Evolutionary conservation across 2,329 filamentous ascomycete genomes (phyloP).

Genomic region (Fusarium sp.): DNA sequence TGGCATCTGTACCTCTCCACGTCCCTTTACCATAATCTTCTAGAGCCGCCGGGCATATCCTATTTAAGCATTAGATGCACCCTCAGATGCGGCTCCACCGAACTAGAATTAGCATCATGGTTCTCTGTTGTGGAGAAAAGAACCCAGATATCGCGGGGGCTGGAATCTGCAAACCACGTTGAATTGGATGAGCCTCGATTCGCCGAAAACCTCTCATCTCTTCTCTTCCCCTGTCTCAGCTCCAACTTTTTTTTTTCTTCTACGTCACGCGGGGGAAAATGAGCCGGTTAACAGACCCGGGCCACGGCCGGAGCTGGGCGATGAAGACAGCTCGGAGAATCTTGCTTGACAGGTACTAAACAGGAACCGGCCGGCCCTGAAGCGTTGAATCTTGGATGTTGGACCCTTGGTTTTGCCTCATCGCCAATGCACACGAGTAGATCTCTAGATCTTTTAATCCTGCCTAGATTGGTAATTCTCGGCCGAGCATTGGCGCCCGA

Average conservation of each 20-base stretch:
- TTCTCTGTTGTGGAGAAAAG: slow-evolving; percentile 25
- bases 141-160: slow-evolving; percentile 19
- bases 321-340: slow-evolving; percentile 17
- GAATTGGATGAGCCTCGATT: slow-evolving; percentile 32
- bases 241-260: slow-evolving; percentile 23
- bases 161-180: slow-evolving; percentile 25
- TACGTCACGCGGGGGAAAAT: slow-evolving; percentile 40
- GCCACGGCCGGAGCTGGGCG: slow-evolving; percentile 5
- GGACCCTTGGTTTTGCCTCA: slow-evolving; percentile 11
- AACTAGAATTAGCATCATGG: slow-evolving; percentile 36
- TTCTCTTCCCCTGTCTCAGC: background rate
- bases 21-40: background rate
- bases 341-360: slow-evolving; percentile 27
- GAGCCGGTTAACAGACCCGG: slow-evolving; percentile 19
- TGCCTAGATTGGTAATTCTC: background rate
- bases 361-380: background rate
- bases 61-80: background rate
- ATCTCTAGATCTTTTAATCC: background rate
- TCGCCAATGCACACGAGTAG: background rate
- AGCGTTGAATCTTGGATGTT: background rate
- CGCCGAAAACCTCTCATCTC: background rate
- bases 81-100: background rate
- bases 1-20: background rate
- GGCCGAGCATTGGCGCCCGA: background rate
- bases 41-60: slow-evolving; percentile 40